Evolutionary conservation across 305 asterid species (phyloP).

Genomic region (Stenogyne calaminthoides): DNA sequence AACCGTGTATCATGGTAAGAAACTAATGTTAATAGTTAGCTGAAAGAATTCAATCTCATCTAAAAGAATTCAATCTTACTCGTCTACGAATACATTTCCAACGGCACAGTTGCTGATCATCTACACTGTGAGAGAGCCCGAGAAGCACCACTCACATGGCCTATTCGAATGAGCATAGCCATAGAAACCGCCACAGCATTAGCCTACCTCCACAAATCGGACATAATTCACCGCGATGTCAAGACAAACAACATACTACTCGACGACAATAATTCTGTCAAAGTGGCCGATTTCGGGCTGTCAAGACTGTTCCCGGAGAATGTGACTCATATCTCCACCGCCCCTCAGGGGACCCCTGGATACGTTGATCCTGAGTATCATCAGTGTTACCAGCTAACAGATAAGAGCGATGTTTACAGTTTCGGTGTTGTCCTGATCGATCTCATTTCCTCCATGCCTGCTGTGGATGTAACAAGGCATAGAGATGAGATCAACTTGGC

Average conservation of each 20-base stretch:
- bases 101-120: no score
- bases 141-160: slow-evolving; percentile 34
- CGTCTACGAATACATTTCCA: no score
- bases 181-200: slow-evolving; percentile 71
- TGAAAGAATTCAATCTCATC: no score
- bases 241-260: slow-evolving; percentile 53
- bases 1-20: slow-evolving; percentile 61
- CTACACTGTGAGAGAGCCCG: no score
- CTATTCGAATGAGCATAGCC: slow-evolving; percentile 63
- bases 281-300: slow-evolving; percentile 48
- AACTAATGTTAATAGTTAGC: not conserved
- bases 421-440: slow-evolving; percentile 73
- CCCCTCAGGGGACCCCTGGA: slow-evolving; percentile 54
- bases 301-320: no score
- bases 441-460: slow-evolving; percentile 68
- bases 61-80: no score
- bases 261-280: slow-evolving; percentile 47
- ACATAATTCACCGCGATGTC: slow-evolving; percentile 51
- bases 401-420: slow-evolving; percentile 72
- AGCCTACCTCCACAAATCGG: slow-evolving; percentile 74
- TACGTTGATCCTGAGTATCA: slow-evolving; percentile 74
- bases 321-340: slow-evolving; percentile 68
- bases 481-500: slow-evolving; percentile 62
- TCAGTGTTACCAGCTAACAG: slow-evolving; percentile 59
- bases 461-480: slow-evolving; percentile 59